Conservation (phyloP, 345 rosid genomes). For the Lepidium sativum region DNA sequence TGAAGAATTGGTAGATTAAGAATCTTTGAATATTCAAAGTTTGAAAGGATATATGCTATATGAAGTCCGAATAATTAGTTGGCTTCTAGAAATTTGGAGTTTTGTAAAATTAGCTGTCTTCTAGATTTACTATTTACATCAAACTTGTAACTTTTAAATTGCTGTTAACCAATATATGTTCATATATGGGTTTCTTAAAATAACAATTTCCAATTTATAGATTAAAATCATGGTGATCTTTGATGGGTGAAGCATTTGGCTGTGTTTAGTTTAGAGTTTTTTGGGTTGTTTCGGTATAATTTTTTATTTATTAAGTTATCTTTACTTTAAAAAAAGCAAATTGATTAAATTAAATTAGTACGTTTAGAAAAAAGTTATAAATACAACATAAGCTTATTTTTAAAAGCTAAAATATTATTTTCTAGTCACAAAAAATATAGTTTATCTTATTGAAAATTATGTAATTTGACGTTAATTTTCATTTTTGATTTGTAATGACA, state of each 20-base stretch:
- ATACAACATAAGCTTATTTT: background rate
- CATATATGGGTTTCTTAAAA: background rate
- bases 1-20: background rate
- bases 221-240: background rate
- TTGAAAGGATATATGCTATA: slow-evolving; percentile 7
- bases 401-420: too few species aligned
- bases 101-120: slow-evolving; percentile 11
- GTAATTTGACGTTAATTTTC: too few species aligned
- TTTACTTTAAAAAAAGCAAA: background rate
- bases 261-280: background rate
- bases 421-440: too few species aligned
- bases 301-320: background rate
- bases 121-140: slow-evolving; percentile 1
- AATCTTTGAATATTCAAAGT: slow-evolving; percentile 36
- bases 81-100: slow-evolving; percentile 11
- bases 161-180: background rate
- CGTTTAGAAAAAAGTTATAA: background rate
- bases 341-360: background rate
- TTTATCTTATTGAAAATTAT: too few species aligned
- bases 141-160: background rate
- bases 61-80: slow-evolving; percentile 21
- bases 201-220: background rate
- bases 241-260: background rate
- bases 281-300: background rate
- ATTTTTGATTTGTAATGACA: too few species aligned